Evolutionary conservation across 768 basidiomycete genomes (phyloP), one percentile per base, ranked within the genome.

Genomic region (Lactarius sp.): DNA sequence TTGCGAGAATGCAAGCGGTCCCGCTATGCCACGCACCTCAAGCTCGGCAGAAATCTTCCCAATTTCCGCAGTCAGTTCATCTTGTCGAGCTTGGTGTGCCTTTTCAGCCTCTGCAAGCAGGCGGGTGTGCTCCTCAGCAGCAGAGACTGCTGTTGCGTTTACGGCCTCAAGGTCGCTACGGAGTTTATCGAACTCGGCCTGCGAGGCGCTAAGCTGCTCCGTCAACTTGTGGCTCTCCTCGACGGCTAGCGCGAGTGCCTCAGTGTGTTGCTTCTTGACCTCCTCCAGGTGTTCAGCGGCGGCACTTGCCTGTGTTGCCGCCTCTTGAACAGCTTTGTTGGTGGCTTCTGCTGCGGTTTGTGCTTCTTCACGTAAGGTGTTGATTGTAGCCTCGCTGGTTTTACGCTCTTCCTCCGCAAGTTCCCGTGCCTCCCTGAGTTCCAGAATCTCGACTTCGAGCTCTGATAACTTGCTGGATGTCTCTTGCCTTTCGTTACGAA

Each of bases 381-480:
- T 79, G 36, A 88, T 75, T 52, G 75, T 80, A 12, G 75, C 72
- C 44, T 80, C 69, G 12, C 79, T 72, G 63, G 22, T 27, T 52
- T 75, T 77, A 55, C 80, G 82, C 36, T 80, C 80, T 60, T 90
- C 90, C 69, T 88, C 85, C 6, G 80, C 76, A 20, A 73, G 73
- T 68, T 92, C 91, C 65, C 83, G 82, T 47, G 77, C 77, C 71
- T 94, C 91, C 72, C 81, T 89, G 64, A 87, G 70, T 74, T 93
- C 91, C 61, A 92, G 73, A 47, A 92, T 80, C 71, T 93, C 90
- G 55, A 94, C 76, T 75, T 94, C 92, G 31, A 92, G 77, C 69
- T 94, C 91, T 0, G 88, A 90, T 4, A 92, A 76, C 73, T 85
- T 90, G 70, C 75, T 78, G 9, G 85, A 82, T 47, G 76, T 84